phyloP scores from a whole-genome alignment of 1,139 yeast genomes.

The Kluyveromyces sp. region DNA sequence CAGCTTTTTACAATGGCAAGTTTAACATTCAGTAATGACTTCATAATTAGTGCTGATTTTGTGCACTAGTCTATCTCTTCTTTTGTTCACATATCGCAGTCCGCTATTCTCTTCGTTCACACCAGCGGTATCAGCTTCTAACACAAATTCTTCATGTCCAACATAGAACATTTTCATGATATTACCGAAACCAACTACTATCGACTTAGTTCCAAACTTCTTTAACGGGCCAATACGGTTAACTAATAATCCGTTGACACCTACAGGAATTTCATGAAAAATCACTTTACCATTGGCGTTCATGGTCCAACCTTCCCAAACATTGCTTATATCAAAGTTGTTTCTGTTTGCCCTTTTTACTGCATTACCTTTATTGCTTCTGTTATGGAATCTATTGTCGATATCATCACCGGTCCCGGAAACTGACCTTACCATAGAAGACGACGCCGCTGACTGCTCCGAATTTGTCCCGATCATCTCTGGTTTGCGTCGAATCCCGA shows the following conservation, averaged over 20 bases:
- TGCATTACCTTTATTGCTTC: constrained; percentile 5
- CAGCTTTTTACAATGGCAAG: background rate
- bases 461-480: constrained; percentile 10
- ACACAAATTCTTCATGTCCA: constrained; percentile 52
- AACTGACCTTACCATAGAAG: constrained; percentile 11
- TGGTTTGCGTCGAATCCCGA: constrained; percentile 56
- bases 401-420: constrained; percentile 8
- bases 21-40: background rate
- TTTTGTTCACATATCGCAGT: constrained; percentile 31
- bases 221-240: constrained; percentile 47
- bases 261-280: constrained; percentile 54
- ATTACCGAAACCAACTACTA: constrained; percentile 68
- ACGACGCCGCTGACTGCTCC: constrained; percentile 9
- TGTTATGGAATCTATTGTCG: constrained; percentile 10
- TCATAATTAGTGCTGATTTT: constrained; percentile 6
- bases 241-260: constrained; percentile 39
- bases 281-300: constrained; percentile 55
- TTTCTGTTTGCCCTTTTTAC: constrained; percentile 8
- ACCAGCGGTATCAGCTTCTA: constrained; percentile 33
- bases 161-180: constrained; percentile 62
- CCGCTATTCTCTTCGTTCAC: constrained; percentile 31
- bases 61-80: constrained; percentile 21
- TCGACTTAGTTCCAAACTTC: constrained; percentile 71
- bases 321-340: constrained; percentile 27
- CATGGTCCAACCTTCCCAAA: constrained; percentile 82